Base-by-base conservation (phyloP, 2,329 filamentous ascomycete genomes). In the Phaeosphaeria sp. region DNA sequence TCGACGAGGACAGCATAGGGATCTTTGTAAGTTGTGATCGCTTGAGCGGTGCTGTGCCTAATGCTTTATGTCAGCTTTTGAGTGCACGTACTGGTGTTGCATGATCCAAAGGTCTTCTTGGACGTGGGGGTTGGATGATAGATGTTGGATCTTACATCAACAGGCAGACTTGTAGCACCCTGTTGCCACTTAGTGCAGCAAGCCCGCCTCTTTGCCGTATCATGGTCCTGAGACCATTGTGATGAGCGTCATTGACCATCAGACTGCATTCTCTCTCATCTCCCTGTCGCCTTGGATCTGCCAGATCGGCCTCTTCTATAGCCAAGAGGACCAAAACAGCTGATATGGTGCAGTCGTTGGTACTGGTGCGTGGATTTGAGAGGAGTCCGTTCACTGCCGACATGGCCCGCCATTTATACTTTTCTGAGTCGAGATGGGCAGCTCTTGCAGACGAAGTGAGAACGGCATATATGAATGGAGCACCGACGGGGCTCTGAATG, bases 131-230 rank as follows among this genome's bases (percentile, higher is more conserved):
- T 21, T 15, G 20, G 3, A 10, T 17, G 3, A 6, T 1, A 46
- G 21, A 15, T 15, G 3, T 46, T 25, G 7, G 2, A 15, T 58
- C 71, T 70, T 53, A 75, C 73, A 72, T 69, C 23, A 76, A 53
- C 22, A 76, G 63, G 50, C 72, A 75, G 1, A 66, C 64, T 48
- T 76, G 72, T 43, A 76, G 54, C 55, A 69, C 72, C 27, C 61
- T 61, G 47, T 73, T 76, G 15, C 63, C 62, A 39, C 43, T 49
- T 22, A 76, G 50, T 6, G 63, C 65, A 25, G 64, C 57, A 50
- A 76, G 68, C 11, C 73, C 73, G 3, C 72, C 73, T 65, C 73
- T 65, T 55, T 74, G 73, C n/a, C 59, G 18, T 20, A 76, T 72
- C 73, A 76, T 76, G 1, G 64, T 64, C 46, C 54, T 61, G 6